phyloP scores from a whole-genome alignment of 306 rosid species.

The Leucaena leucocephala region DNA sequence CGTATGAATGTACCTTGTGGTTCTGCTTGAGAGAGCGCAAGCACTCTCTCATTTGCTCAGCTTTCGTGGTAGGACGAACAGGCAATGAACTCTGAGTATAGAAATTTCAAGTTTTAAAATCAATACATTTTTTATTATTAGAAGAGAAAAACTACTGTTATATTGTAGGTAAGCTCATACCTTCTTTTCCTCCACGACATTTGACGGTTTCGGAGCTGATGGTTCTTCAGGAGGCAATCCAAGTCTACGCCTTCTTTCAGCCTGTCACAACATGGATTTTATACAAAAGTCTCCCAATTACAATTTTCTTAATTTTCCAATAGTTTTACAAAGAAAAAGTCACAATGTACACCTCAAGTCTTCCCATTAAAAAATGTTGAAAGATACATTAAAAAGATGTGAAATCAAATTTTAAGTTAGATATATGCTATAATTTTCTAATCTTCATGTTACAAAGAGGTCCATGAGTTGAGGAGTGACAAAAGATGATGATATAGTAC shows the following conservation, averaged over 20 bases:
- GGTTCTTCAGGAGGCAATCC: constrained; percentile 89
- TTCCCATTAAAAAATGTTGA: not conserved
- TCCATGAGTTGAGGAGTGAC: not conserved
- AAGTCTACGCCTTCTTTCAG: constrained; percentile 89
- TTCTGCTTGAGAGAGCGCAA: constrained; percentile 87
- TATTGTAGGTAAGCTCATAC: constrained; percentile 40
- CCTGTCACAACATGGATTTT: constrained; percentile 52
- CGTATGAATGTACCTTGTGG: constrained; percentile 74
- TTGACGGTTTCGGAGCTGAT: constrained; percentile 66
- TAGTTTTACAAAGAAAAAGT: constrained; percentile 10
- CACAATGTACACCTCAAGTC: constrained; percentile 5
- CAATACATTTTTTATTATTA: not conserved
- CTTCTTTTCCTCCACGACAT: constrained; percentile 91
- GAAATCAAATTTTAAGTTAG: not conserved
- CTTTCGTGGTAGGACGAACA: constrained; percentile 78
- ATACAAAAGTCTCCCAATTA: constrained; percentile 11
- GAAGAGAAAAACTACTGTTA: not conserved
- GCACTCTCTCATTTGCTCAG: constrained; percentile 95
- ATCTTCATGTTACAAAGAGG: not conserved
- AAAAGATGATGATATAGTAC: not conserved
- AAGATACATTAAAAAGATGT: not conserved
- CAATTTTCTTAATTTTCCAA: not conserved
- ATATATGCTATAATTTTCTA: not conserved
- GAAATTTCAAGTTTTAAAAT: constrained; percentile 37
- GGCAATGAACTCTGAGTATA: constrained; percentile 66